Conservation (phyloP, 2,329 filamentous ascomycete genomes). For the Fusarium ambrosium region DNA sequence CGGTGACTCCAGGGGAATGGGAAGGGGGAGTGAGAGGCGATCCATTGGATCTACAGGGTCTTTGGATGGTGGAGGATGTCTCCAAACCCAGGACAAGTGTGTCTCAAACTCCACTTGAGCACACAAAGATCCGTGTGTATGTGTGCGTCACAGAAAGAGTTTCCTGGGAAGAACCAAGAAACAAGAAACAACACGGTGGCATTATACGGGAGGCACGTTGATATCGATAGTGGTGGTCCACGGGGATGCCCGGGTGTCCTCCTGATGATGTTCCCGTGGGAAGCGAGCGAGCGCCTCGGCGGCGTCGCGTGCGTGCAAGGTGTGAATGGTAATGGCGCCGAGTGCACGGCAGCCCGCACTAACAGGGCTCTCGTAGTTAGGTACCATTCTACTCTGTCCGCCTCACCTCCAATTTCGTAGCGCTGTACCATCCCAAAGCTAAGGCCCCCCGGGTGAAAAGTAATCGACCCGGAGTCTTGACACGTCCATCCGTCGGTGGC, state of each 20-base stretch:
- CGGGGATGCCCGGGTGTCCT: constrained; percentile 28
- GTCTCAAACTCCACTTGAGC: constrained; percentile 32
- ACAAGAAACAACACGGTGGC: constrained; percentile 18
- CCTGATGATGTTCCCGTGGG: constrained; percentile 34
- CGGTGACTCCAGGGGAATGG: constrained; percentile 29
- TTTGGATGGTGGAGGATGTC: constrained; percentile 31
- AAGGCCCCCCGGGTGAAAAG: constrained; percentile 5
- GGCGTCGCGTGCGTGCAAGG: constrained; percentile 8
- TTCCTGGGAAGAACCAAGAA: constrained; percentile 7
- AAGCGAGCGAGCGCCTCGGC: not conserved
- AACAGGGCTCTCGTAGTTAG: constrained; percentile 24
- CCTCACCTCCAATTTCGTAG: constrained; percentile 9
- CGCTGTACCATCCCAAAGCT: constrained; percentile 4
- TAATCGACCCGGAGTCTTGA: constrained; percentile 4
- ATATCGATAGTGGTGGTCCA: not conserved
- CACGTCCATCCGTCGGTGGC: constrained; percentile 5
- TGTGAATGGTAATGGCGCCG: constrained; percentile 2
- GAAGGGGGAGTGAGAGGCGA: constrained; percentile 30
- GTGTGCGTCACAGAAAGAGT: constrained; percentile 6
- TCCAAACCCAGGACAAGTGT: constrained; percentile 28
- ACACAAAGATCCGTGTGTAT: constrained; percentile 12
- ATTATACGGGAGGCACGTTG: constrained; percentile 20
- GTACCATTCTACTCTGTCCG: constrained; percentile 13
- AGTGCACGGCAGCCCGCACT: constrained; percentile 17
- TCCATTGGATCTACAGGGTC: constrained; percentile 46